phyloP scores from a whole-genome alignment of 2,329 filamentous ascomycete species.

The Pestalotiopsis sp. region DNA sequence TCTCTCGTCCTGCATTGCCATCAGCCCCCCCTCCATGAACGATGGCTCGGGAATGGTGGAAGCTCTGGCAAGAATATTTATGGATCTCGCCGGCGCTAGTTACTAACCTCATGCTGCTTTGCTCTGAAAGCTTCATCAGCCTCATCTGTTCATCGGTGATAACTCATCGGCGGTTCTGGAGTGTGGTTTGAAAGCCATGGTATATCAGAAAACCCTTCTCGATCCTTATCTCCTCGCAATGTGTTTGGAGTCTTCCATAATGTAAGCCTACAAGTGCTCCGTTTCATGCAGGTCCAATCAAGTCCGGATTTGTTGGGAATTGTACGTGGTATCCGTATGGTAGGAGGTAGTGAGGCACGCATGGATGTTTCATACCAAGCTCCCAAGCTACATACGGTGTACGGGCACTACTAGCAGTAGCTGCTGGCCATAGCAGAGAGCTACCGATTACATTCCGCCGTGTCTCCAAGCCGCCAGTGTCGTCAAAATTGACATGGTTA shows the following conservation, averaged over 20 bases:
- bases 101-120: neutral
- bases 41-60: neutral
- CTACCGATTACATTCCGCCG: neutral
- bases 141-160: neutral
- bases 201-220: neutral
- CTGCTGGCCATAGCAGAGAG: neutral
- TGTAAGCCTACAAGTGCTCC: neutral
- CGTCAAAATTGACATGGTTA: neutral
- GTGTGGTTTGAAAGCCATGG: neutral
- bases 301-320: constrained; percentile 6
- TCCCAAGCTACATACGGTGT: neutral
- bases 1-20: neutral
- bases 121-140: neutral
- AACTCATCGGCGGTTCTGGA: neutral
- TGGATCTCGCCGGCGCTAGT: neutral
- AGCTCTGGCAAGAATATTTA: constrained; percentile 3
- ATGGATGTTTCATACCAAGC: constrained; percentile 3
- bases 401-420: neutral
- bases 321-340: neutral
- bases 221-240: neutral
- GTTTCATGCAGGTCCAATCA: neutral
- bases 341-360: neutral
- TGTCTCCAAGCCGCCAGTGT: neutral
- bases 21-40: constrained; percentile 4
- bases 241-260: neutral